Base-by-base conservation (phyloP, 2,329 filamentous ascomycete species). In the Trichoderma hamatum region DNA sequence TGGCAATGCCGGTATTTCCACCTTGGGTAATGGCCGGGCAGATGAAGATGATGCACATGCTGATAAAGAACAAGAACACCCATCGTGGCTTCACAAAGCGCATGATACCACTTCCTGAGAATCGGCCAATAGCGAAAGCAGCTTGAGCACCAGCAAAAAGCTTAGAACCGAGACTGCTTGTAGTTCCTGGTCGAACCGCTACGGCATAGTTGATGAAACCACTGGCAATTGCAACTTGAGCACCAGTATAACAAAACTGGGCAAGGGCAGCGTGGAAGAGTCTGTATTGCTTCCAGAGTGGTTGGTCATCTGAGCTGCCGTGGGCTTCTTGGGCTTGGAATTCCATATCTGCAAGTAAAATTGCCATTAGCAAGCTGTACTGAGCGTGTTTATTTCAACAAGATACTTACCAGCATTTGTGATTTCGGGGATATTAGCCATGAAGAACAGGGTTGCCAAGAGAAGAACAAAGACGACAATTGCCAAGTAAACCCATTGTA, bases 201-300 rank as follows among this genome's bases (percentile, higher is more conserved):
- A 82, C 84, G n/a, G 85, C 84, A 75, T 91, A 92, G 80, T 92
- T 92, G 82, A 92, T 92, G 78, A 92, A 92, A 78, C 91, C 92
- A 58, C 79, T 80, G 1, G 88, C 88, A 67, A 90, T 87, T 68
- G 85, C 87, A 39, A 90, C 83, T 76, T 94, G 92, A 0, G 91
- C 88, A 59, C 92, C 92, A 0, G 83, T 90, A 77, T 95, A 96
- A 77, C 89, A 92, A 79, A 94, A 94, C 73, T 95, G 92, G 0
- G 91, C 90, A 73, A 89, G 86, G 0, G 90, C 87, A 14, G 90
- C 92, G 74, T 93, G 90, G 83, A 94, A 93, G 3, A 94, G 83
- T 28, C 88, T 87, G 78, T 91, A 93, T 73, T 93, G 90, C 79
- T 91, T 91, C 74, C 82, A 80, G 72, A 93, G 86, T 0, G 90